Conservation (phyloP, 345 rosid genomes). For the Noccaea bulbosa region DNA sequence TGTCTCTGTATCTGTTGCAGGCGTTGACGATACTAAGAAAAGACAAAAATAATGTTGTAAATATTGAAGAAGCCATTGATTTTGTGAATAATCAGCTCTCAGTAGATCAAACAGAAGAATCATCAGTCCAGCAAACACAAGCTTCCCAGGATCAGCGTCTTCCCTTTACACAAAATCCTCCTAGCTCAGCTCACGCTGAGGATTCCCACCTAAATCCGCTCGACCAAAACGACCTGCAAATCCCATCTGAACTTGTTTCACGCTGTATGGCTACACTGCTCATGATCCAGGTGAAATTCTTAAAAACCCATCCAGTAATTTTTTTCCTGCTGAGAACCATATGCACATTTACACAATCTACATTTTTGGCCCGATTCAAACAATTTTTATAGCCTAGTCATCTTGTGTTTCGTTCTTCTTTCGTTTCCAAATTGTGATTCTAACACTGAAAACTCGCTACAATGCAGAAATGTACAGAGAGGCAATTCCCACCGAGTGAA, state of each 20-base stretch:
- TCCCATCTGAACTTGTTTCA: slow-evolving; percentile 68
- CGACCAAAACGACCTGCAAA: slow-evolving; percentile 48
- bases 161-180: slow-evolving; percentile 41
- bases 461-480: slow-evolving; percentile 84
- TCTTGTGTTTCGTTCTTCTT: slow-evolving; percentile 26
- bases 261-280: slow-evolving; percentile 74
- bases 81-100: slow-evolving; percentile 63
- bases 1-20: slow-evolving; percentile 47
- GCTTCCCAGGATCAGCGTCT: slow-evolving; percentile 51
- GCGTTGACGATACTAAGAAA: slow-evolving; percentile 55
- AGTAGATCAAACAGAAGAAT: slow-evolving; percentile 46
- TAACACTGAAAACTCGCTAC: slow-evolving; percentile 15
- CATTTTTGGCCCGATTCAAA: neutral
- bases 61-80: slow-evolving; percentile 67
- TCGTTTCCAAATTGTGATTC: slow-evolving; percentile 12
- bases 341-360: neutral
- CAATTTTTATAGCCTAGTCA: slow-evolving; percentile 5
- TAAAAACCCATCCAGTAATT: neutral
- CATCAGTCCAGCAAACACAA: slow-evolving; percentile 39
- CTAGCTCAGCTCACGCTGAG: slow-evolving; percentile 40
- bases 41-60: slow-evolving; percentile 48
- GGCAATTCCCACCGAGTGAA: slow-evolving; percentile 81
- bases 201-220: slow-evolving; percentile 46
- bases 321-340: neutral
- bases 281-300: slow-evolving; percentile 69